These are phyloP conservation scores for Geotrichum bryndzae DNA, from an alignment of 1,139 yeast species.

Conservation along the genomic window DNA sequence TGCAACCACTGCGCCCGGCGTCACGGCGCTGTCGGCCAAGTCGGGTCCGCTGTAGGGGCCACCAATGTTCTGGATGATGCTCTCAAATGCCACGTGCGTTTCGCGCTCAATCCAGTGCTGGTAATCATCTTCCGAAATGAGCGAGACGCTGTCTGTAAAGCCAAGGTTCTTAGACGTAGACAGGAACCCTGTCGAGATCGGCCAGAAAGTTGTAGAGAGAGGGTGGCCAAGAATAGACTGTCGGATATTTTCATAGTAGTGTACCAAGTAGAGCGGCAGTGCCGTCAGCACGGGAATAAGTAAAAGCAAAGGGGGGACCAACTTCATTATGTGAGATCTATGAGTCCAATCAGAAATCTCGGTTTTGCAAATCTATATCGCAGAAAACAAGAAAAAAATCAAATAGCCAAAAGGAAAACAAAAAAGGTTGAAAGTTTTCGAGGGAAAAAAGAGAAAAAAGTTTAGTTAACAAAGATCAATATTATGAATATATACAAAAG, in stretches of 20 bases:
- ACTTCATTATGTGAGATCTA: neutral
- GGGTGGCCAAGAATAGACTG: neutral
- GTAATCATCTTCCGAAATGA: slow-evolving; percentile 38
- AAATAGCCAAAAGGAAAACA: neutral
- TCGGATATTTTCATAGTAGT: neutral
- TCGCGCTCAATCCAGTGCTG: slow-evolving; percentile 55
- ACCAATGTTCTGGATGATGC: slow-evolving; percentile 60
- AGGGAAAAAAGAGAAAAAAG: neutral
- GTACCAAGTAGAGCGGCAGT: neutral
- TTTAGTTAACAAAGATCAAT: neutral
- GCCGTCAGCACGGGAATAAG: neutral
- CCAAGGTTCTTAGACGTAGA: neutral
- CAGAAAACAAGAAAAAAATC: neutral
- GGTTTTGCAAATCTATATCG: neutral
- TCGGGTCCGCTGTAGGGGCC: slow-evolving; percentile 37
- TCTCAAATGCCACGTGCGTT: slow-evolving; percentile 44
- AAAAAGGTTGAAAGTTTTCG: neutral
- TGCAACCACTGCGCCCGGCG: slow-evolving; percentile 73
- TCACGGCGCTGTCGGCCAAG: slow-evolving; percentile 38
- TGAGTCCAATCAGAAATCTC: neutral
- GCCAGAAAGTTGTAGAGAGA: neutral
- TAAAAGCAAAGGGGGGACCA: neutral
- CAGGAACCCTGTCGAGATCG: neutral
- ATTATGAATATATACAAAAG: neutral
- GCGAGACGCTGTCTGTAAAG: slow-evolving; percentile 19